phyloP scores from a whole-genome alignment of 345 rosid species.

The Bruguiera parviflora region DNA sequence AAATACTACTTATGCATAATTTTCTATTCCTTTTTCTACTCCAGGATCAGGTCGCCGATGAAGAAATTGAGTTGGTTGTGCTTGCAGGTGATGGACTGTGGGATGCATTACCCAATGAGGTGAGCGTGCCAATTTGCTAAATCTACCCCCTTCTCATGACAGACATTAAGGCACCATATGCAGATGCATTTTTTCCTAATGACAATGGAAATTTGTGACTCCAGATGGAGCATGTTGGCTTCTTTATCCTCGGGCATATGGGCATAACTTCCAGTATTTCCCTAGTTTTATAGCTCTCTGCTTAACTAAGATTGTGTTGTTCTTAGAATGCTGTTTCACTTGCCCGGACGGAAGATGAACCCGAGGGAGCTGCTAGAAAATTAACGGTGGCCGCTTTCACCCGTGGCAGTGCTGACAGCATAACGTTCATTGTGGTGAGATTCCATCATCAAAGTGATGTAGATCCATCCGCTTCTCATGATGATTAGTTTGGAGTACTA shows the following conservation, averaged over 20 bases:
- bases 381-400: constrained; percentile 75
- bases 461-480: constrained; percentile 26
- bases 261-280: background rate
- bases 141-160: too few species aligned
- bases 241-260: background rate
- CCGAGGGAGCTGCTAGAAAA: constrained; percentile 79
- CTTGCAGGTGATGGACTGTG: constrained; percentile 97
- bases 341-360: constrained; percentile 68
- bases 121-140: constrained; percentile 14
- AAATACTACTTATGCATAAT: too few species aligned
- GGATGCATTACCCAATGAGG: constrained; percentile 97
- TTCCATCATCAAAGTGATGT: constrained; percentile 49
- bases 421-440: constrained; percentile 89
- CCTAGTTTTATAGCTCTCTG: too few species aligned
- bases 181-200: too few species aligned
- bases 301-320: too few species aligned
- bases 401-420: constrained; percentile 93
- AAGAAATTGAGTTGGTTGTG: constrained; percentile 76
- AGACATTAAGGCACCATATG: too few species aligned
- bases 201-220: too few species aligned
- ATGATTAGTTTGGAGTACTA: constrained; percentile 17
- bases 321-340: constrained; percentile 77
- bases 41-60: constrained; percentile 71
- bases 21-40: too few species aligned
- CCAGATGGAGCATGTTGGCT: too few species aligned